A percentile compares a stretch with the other conserved stretches of the same genome.
Conservation (phyloP, 106 monocot genomes). For the Allium sativum region DNA sequence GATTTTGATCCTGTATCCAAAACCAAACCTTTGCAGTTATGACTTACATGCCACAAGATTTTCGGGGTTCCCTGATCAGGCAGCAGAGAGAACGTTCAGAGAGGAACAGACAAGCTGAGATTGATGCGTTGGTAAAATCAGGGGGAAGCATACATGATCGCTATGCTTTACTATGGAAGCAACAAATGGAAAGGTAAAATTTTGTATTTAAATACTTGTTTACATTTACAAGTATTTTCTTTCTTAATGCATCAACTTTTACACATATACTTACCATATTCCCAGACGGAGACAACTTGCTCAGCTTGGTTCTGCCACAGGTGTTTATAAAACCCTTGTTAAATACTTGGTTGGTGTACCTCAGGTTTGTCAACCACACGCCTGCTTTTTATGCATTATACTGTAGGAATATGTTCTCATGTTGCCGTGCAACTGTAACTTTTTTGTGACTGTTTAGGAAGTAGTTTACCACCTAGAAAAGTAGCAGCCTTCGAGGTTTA, state of each 20-base stretch:
- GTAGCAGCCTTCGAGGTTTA: not conserved
- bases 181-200: slow-evolving; percentile 94
- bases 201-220: not conserved
- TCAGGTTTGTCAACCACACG: slow-evolving; percentile 36
- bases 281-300: slow-evolving; percentile 78
- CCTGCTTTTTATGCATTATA: too few relatives aligned
- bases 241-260: too few relatives aligned
- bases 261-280: not conserved
- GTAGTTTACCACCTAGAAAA: not conserved
- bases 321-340: slow-evolving; percentile 97
- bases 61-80: slow-evolving; percentile 78
- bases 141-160: slow-evolving; percentile 89
- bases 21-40: slow-evolving; percentile 73
- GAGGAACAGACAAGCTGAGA: slow-evolving; percentile 75
- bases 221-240: too few relatives aligned
- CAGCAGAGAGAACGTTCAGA: slow-evolving; percentile 93
- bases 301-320: slow-evolving; percentile 86
- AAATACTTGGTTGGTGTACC: slow-evolving; percentile 99
- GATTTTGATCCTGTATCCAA: too few relatives aligned
- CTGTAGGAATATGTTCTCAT: too few relatives aligned
- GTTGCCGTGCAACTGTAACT: too few relatives aligned
- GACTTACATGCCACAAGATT: slow-evolving; percentile 99
- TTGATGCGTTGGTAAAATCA: slow-evolving; percentile 76
- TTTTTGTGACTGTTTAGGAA: not conserved
- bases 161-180: slow-evolving; percentile 82